A percentile compares a stretch with the other conserved stretches of the same genome.
Conservation (phyloP, 805 yeast species). For the Zygoascus ofunaensis region DNA sequence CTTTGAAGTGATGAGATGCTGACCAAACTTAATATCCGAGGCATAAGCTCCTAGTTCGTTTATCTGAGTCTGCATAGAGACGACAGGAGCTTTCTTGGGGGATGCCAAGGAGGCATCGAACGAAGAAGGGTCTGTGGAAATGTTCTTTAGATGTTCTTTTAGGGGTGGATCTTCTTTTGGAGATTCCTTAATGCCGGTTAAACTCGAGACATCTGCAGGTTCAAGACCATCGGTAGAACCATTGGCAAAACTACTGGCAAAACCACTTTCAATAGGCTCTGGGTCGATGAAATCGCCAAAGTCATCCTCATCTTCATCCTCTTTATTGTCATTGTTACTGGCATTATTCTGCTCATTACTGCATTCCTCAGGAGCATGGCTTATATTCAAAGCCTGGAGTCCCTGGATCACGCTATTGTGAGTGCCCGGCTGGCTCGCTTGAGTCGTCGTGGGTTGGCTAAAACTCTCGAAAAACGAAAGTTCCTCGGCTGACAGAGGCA, state of each 20-base stretch:
- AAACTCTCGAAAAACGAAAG: conserved; percentile 14
- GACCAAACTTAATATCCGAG: conserved; percentile 15
- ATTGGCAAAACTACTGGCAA: too few species aligned
- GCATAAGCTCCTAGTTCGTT: conserved; percentile 5
- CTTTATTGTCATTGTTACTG: not conserved
- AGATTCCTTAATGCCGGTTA: too few species aligned
- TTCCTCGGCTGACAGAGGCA: conserved; percentile 11
- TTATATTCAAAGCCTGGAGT: too few species aligned
- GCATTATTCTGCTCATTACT: not conserved
- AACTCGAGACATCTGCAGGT: too few species aligned
- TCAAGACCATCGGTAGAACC: too few species aligned
- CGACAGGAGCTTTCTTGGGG: not conserved
- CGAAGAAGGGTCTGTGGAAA: too few species aligned
- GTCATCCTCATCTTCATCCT: conserved; percentile 25
- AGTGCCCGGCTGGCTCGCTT: too few species aligned
- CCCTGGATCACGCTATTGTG: too few species aligned
- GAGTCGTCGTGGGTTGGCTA: not conserved
- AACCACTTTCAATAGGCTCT: too few species aligned
- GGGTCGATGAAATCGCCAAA: conserved; percentile 47
- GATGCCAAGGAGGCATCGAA: not conserved
- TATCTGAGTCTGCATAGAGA: conserved; percentile 1
- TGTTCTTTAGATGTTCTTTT: too few species aligned
- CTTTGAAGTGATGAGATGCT: conserved; percentile 11
- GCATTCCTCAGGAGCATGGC: too few species aligned
- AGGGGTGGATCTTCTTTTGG: too few species aligned